Percentiles rank a stretch among this genome's conserved stretches.
Conservation (phyloP, 352 stramenopile species). For the Globisporangium lucens region DNA sequence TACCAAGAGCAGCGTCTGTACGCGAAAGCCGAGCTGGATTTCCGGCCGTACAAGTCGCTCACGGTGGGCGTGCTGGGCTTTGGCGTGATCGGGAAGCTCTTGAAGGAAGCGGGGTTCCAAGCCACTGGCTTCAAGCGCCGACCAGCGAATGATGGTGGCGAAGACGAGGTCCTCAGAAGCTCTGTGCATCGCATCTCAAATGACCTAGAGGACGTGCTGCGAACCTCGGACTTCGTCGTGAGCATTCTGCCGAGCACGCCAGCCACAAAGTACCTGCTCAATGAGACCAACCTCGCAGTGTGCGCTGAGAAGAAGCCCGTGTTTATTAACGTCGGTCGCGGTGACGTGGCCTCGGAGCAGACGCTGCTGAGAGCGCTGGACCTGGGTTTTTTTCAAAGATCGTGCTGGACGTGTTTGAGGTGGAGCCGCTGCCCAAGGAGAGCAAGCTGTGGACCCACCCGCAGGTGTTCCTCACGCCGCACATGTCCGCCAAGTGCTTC, state of each 20-base stretch:
- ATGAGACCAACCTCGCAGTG: constrained; percentile 34
- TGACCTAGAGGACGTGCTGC: constrained; percentile 45
- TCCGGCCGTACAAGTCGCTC: constrained; percentile 36
- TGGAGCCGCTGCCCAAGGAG: constrained; percentile 37
- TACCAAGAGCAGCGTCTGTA: constrained; percentile 33
- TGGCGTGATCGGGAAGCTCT: constrained; percentile 44
- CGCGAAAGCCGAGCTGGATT: constrained; percentile 33
- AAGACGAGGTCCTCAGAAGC: constrained; percentile 11
- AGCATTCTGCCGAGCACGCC: constrained; percentile 80
- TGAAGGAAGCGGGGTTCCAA: constrained; percentile 55
- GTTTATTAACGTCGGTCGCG: constrained; percentile 86
- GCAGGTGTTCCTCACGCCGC: constrained; percentile 71
- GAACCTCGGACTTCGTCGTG: constrained; percentile 72
- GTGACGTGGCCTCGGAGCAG: constrained; percentile 74
- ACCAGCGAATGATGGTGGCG: constrained; percentile 22
- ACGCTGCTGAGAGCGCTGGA: constrained; percentile 71
- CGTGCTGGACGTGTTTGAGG: constrained; percentile 63
- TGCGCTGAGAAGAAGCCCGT: constrained; percentile 53
- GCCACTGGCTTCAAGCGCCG: constrained; percentile 69
- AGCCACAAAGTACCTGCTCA: constrained; percentile 63
- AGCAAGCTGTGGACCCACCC: constrained; percentile 68
- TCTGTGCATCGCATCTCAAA: constrained; percentile 42
- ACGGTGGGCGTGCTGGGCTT: constrained; percentile 60
- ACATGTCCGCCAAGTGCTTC: constrained; percentile 78
- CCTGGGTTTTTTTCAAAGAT: constrained; percentile 47